Base-by-base conservation (phyloP, 164 flowering plant species). In the Amborella trichopoda region DNA sequence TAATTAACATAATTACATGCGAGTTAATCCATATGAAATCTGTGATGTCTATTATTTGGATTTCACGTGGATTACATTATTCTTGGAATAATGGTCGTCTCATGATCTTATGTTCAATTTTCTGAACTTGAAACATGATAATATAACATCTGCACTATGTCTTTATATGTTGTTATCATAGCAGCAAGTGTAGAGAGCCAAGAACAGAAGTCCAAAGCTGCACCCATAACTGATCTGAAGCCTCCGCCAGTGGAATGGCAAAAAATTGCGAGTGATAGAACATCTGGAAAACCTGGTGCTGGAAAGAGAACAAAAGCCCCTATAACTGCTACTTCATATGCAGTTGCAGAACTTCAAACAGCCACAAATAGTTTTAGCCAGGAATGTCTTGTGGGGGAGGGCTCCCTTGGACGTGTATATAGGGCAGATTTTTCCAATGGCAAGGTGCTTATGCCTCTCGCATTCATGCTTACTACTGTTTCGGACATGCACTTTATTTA, bases 351-450 rank as follows among this genome's bases (percentile, higher is more conserved):
- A 52, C 84, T 86, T 50, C 95, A 90, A 61, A 68, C 73, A 8
- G 80, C 91, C 37, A 81, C 98, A 36, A 81, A 81, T 65, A 85
- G 94, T 75, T 82, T 82, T 45, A 71, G 78, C 58, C 86, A 78
- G 68, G 98, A 90, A 60, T 66, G 49, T 61, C 72, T 90, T 27
- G 63, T 81, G 54, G 95, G 98, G 69, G 98, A 90, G 77, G 95
- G 98, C 57, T 86, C 98, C 14, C 77, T 90, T 61, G 98, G 98
- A 42, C 95, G 98, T 59, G 98, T 90, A 56, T 90, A 90, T 62
- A 78, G 65, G 55, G 98, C 80, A 45, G 94, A 86, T 46, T 83
- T 86, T 52, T 69, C 89, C 22, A 80, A 71, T 64, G 95, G 95
- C 53, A 90, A 86, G 95, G 98, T 90, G 65, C 46, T 40, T 14